These are phyloP conservation scores for Pestalotiopsis sp. DNA, from an alignment of 2,329 filamentous ascomycete species.

Conservation along the genomic window DNA sequence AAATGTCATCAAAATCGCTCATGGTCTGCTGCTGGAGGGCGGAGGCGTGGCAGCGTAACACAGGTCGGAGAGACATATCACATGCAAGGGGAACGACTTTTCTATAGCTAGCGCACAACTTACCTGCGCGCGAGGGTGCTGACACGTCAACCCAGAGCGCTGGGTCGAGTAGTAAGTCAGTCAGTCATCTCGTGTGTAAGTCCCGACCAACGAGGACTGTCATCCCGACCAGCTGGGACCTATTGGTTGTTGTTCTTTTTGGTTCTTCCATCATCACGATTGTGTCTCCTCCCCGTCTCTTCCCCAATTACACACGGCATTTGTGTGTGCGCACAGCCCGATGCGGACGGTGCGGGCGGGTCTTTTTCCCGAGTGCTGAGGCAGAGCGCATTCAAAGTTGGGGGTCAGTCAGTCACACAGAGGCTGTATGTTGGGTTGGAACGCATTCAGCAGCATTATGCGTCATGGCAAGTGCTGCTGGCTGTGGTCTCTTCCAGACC, in stretches of 20 bases:
- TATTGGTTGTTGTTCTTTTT: too few species aligned
- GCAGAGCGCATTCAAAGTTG: neutral
- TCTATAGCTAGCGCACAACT: neutral
- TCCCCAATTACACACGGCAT: neutral
- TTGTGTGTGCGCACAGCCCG: neutral
- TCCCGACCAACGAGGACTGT: too few species aligned
- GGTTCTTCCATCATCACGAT: neutral
- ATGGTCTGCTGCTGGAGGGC: neutral
- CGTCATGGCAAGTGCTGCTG: neutral
- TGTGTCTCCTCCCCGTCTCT: neutral
- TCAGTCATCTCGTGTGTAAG: too few species aligned
- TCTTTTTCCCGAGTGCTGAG: neutral
- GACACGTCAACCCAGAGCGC: conserved; percentile 11
- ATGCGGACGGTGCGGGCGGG: neutral
- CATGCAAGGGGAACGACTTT: neutral
- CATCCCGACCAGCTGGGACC: too few species aligned
- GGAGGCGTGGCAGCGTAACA: neutral
- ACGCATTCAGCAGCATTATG: neutral
- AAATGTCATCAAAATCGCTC: neutral
- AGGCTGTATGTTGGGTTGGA: neutral
- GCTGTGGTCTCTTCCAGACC: neutral
- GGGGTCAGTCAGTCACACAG: neutral
- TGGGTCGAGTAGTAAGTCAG: neutral
- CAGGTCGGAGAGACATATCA: neutral
- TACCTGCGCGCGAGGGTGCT: neutral